A percentile compares a stretch with the other conserved stretches of the same genome.
Evolutionary conservation across 768 basidiomycete species (phyloP).

Genomic region (Tremella mesenterica): DNA sequence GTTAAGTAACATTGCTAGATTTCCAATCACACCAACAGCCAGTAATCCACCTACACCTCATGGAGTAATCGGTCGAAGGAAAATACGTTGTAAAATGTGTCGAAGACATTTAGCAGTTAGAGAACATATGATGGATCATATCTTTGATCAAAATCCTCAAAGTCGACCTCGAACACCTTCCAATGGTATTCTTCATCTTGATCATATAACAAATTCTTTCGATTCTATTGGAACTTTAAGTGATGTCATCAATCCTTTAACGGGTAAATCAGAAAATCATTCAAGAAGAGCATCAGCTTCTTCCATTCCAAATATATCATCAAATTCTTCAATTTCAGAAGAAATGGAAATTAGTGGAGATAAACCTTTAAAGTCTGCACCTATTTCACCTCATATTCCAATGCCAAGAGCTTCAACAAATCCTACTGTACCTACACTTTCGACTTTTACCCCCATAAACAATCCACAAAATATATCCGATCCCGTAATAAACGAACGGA

Average conservation of each 20-base stretch:
- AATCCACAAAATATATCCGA: not conserved
- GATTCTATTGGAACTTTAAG: not conserved
- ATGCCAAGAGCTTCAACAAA: not conserved
- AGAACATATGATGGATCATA: constrained; percentile 88
- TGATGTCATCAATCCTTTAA: constrained; percentile 32
- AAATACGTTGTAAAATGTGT: constrained; percentile 89
- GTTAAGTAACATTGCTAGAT: constrained; percentile 67
- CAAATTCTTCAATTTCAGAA: not conserved
- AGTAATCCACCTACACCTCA: constrained; percentile 57
- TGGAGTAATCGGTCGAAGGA: constrained; percentile 50
- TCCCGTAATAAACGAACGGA: no score
- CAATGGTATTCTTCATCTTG: constrained; percentile 29
- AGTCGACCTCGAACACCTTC: constrained; percentile 39
- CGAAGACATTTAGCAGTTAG: constrained; percentile 77
- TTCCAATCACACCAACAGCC: constrained; percentile 58
- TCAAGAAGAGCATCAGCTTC: constrained; percentile 17
- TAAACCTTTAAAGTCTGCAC: not conserved
- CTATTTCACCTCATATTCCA: not conserved
- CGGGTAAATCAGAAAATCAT: constrained; percentile 21
- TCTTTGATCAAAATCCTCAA: constrained; percentile 40
- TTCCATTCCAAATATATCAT: not conserved
- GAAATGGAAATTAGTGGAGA: not conserved
- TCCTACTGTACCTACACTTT: not conserved
- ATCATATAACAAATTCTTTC: constrained; percentile 3
- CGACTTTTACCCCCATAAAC: not conserved